Conservation (phyloP, 805 yeast genomes). For the Wickerhamomyces hampshirensis region DNA sequence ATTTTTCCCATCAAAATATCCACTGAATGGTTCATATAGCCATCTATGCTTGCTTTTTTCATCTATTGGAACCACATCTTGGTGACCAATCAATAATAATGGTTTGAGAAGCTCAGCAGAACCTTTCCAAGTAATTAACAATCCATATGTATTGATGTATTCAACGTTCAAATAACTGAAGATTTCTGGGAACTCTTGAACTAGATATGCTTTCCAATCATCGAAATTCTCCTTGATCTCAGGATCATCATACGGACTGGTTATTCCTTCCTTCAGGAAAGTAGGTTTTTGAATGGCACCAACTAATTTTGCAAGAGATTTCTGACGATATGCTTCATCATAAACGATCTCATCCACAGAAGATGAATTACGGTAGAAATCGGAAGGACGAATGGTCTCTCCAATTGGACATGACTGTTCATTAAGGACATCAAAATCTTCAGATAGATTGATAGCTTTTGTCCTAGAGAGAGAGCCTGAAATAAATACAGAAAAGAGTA, state of each 20-base stretch:
- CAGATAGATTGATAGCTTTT: too few species aligned
- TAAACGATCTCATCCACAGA: conserved; percentile 29
- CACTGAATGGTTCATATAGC: conserved; percentile 64
- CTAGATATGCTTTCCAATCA: conserved; percentile 44
- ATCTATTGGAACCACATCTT: conserved; percentile 80
- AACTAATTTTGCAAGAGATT: conserved; percentile 39
- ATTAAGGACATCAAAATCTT: too few species aligned
- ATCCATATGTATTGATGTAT: conserved; percentile 57
- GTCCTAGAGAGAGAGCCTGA: too few species aligned
- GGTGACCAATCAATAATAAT: conserved; percentile 68
- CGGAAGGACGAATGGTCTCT: conserved; percentile 20
- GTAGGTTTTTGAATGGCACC: conserved; percentile 66
- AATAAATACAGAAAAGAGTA: too few species aligned
- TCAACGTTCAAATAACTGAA: conserved; percentile 45
- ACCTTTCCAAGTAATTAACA: conserved; percentile 65
- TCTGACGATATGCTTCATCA: conserved; percentile 28
- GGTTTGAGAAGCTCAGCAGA: conserved; percentile 50
- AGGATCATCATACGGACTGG: conserved; percentile 26
- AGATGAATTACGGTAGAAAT: conserved; percentile 21
- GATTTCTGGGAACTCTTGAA: conserved; percentile 51
- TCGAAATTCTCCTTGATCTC: conserved; percentile 32
- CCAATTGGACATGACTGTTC: too few species aligned
- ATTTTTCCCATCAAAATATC: conserved; percentile 55
- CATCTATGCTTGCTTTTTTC: conserved; percentile 52
- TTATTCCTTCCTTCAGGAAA: conserved; percentile 50